phyloP scores from a whole-genome alignment of 306 rosid species.

The Medicago lupulina region DNA sequence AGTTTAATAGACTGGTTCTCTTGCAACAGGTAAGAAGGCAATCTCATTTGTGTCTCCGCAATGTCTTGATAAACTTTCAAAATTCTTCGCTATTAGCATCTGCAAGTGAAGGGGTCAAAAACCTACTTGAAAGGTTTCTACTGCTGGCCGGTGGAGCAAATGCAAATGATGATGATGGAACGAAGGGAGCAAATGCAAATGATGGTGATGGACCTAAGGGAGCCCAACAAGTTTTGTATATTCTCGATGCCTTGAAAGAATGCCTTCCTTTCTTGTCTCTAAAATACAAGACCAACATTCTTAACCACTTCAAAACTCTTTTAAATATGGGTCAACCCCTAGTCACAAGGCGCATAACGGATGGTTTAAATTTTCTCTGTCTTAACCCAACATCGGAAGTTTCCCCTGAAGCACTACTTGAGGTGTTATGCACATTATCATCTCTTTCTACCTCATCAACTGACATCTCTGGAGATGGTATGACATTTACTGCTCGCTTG shows the following conservation, averaged over 20 bases:
- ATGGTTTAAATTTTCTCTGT: slow-evolving; percentile 68
- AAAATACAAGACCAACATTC: slow-evolving; percentile 59
- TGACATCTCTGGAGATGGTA: slow-evolving; percentile 74
- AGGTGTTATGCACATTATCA: slow-evolving; percentile 58
- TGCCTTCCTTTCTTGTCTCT: slow-evolving; percentile 71
- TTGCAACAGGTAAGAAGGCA: slow-evolving; percentile 79
- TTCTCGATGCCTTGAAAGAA: slow-evolving; percentile 83
- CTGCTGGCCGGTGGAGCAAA: slow-evolving; percentile 73
- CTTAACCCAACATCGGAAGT: slow-evolving; percentile 55
- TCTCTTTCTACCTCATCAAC: slow-evolving; percentile 61
- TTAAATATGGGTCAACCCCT: slow-evolving; percentile 72
- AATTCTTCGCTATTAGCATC: slow-evolving; percentile 51
- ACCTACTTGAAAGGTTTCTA: slow-evolving; percentile 59
- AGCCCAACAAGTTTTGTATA: slow-evolving; percentile 72
- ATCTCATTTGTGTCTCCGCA: slow-evolving; percentile 67
- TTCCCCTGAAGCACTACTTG: slow-evolving; percentile 66
- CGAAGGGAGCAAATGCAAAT: slow-evolving; percentile 55
- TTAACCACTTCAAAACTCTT: slow-evolving; percentile 69
- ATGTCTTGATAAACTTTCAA: slow-evolving; percentile 55
- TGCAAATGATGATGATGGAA: slow-evolving; percentile 53
- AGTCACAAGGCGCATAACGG: slow-evolving; percentile 74
- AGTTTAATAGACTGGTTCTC: background rate
- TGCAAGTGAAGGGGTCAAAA: slow-evolving; percentile 69
- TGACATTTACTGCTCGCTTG: slow-evolving; percentile 76
- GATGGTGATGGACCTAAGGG: slow-evolving; percentile 60